A percentile compares a stretch with the other conserved stretches of the same genome.
Evolutionary conservation across 805 yeast genomes (phyloP).

Genomic region (Hanseniaspora lindneri): DNA sequence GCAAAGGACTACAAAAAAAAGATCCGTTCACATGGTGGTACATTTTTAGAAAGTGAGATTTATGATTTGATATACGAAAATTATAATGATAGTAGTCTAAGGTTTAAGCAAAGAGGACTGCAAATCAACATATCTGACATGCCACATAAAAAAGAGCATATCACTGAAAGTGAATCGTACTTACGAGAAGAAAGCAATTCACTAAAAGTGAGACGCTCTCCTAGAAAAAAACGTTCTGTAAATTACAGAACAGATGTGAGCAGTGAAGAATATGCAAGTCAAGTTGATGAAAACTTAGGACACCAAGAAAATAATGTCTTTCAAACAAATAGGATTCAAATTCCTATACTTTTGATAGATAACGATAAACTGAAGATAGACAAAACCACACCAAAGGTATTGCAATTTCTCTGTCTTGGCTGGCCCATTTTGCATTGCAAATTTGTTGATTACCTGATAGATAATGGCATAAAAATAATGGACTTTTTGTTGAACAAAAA

Average conservation of each 20-base stretch:
- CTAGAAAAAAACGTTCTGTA: neutral
- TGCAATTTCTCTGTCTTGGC: neutral
- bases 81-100: neutral
- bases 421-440: neutral
- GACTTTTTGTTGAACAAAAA: neutral
- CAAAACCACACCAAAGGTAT: neutral
- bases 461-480: neutral
- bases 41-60: neutral
- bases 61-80: neutral
- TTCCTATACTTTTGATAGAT: neutral
- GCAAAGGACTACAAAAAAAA: neutral
- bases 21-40: neutral
- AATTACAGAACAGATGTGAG: neutral
- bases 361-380: neutral
- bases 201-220: neutral
- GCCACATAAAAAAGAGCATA: neutral
- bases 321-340: too few species aligned
- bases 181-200: neutral
- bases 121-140: neutral
- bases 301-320: too few species aligned
- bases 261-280: slow-evolving; percentile 17
- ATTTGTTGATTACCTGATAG: neutral
- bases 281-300: neutral
- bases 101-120: neutral
- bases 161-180: neutral